Base-by-base conservation (phyloP, 352 stramenopile species). In the Aphanomyces euteiches region DNA sequence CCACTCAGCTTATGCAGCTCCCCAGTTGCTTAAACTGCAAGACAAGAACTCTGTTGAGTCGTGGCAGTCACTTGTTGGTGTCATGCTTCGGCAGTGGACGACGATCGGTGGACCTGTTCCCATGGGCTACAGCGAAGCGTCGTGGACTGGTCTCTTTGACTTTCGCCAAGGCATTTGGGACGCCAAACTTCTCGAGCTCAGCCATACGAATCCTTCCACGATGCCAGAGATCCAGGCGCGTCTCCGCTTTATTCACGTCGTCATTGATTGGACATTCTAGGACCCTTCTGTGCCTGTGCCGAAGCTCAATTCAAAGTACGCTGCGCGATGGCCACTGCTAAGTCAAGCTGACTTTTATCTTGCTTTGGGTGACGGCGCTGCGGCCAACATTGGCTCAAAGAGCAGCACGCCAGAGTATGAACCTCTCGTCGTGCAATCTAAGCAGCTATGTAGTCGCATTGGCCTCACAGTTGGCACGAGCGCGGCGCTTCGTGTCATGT, bases 341-440 rank as follows among this genome's bases (percentile, higher is more conserved):
- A 74, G 68, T 13, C 73, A 74, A 59, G 79, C 83, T 50, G 79
- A 77, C 28, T 98, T 88, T 82, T 97, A 93, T 58, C 74, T 98
- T 5, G 94, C 94, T 43, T 82, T 98, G 34, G 93, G 84, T 10
- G 95, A 98, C 67, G 95, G 95, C 34, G 94, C 93, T 43, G 95
- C 92, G 13, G 95, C 94, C 34, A 98, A 98, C 75, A 82, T 98
- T 67, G 95, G 95, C 38, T 97, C 90, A 70, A 98, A 98, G 77
- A 98, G 92, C 60, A 83, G 86, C 56, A 77, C 89, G 69, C 63
- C 77, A 38, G 82, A 81, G 82, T 92, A 79, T 40, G 80, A 79
- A n/a, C 54, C 17, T 38, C 10, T 74, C 13, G 54, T 15, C 15
- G 17, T 56, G 70, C 19, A 48, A 34, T 57, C 43, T 65, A 40